These are phyloP conservation scores for Saccharomyces jurei DNA, from an alignment of 805 yeast genomes.

Conservation along the genomic window DNA sequence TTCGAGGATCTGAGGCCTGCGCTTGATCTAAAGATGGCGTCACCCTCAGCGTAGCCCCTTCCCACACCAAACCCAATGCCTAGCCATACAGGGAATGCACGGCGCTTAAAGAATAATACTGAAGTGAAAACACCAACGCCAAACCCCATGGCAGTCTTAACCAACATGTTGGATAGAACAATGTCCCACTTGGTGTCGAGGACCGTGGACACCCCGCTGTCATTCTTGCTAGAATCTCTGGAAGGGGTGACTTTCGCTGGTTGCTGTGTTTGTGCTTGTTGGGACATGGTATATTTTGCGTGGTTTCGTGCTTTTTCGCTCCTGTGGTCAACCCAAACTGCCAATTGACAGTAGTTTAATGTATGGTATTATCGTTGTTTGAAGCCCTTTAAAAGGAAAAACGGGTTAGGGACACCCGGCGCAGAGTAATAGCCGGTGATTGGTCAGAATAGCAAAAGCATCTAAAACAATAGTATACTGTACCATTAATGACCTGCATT, in stretches of 20 bases:
- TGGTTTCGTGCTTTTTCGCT: background rate
- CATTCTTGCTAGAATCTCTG: background rate
- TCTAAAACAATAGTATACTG: background rate
- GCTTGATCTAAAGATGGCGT: constrained; percentile 82
- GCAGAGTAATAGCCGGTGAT: background rate
- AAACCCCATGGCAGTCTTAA: constrained; percentile 91
- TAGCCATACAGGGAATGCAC: constrained; percentile 96
- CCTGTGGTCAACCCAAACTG: background rate
- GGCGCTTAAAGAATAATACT: constrained; percentile 81
- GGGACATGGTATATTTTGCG: constrained; percentile 12
- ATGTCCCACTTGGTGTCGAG: constrained; percentile 86
- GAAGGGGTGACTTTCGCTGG: background rate
- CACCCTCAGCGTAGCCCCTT: constrained; percentile 97
- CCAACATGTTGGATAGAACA: constrained; percentile 86
- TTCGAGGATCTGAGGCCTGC: constrained; percentile 71
- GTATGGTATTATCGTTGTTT: background rate
- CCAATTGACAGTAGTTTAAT: background rate
- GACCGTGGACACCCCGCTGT: constrained; percentile 29
- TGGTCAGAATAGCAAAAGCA: background rate
- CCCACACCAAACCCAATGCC: constrained; percentile 98
- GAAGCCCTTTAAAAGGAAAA: background rate
- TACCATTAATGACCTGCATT: background rate
- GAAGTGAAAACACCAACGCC: constrained; percentile 95
- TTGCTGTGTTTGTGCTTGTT: constrained; percentile 7
- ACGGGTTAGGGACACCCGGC: background rate